Evolutionary conservation across 257 asterid species (phyloP), one percentile per base, ranked within the genome.

Genomic region (Mitragyna speciosa): DNA sequence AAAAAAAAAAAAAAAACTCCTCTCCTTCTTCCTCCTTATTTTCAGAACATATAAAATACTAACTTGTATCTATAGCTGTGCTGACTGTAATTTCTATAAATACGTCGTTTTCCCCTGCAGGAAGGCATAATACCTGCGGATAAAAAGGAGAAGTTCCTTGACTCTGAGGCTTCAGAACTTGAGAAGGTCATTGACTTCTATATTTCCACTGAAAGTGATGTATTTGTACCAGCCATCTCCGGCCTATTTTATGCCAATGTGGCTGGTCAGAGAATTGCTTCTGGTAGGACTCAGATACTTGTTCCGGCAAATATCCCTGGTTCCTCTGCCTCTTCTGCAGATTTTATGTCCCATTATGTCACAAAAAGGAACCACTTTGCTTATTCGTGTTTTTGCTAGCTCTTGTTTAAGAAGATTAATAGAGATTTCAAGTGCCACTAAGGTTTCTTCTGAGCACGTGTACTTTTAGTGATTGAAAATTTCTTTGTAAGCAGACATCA

Each of bases 221-320:
- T 87, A 5, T 87, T 87, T 47, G 87, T 87, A 51, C 90, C 90
- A 20, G 97, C 98, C 84, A 90, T 93, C 85, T 90, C 96, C 0
- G 96, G 96, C 76, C 83, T 92, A 54, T 92, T 93, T 82, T 92
- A 93, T 22, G 96, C 97, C 70, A 91, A 93, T 79, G 97, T 88
- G 80, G 98, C 94, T 63, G 97, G 97, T 39, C 88, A 81, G 87
- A 86, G 98, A 88, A 92, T 93, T 19, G 90, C 90, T 73, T 87
- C 93, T 0, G 94, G 96, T 17, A 85, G 83, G 88, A 92, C 90
- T 54, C 89, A 84, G 82, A 91, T 93, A 84, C 91, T 92, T 69
- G 97, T 93, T 66, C 98, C 98, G 9, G 89, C 89, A 78, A 77
- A 83, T 30, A 88, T 87, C 49, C 83, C 90, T 64, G 79, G 72